Evolutionary conservation across 1,284 basidiomycete genomes (phyloP), one percentile per base, ranked within the genome.

Genomic region (Cutaneotrichosporon dermatis): DNA sequence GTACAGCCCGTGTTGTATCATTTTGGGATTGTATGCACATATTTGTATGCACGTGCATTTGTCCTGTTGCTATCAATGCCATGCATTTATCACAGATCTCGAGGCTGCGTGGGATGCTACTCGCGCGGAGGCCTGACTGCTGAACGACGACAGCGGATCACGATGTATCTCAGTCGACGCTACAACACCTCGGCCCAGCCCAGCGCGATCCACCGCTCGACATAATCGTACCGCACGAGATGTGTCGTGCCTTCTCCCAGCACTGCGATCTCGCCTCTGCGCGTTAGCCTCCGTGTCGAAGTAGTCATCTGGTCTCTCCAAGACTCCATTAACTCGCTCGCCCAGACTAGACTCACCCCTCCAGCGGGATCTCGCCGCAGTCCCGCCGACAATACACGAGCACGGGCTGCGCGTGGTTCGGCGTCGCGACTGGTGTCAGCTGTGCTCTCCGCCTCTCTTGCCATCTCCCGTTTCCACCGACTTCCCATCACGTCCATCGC

Each of bases 331-430:
- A 25, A 25, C 25, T 25, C 25, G 25, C 25, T 25, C 25, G 25
- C 25, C 25, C 5, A 3, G 4, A 12, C 3, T 8, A 25, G 25
- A 70, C 74, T 63, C 57, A 93, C 91, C 89, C 86, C 41, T 87
- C 87, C 15, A 92, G 77, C 37, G 80, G 79, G 51, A 91, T 82
- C 6, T 85, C 84, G 1, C 86, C 85, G 74, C 90, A 90, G 54
- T 83, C 81, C 55, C 82, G 79, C n/a, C 86, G 80, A 10, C 89
- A 89, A 72, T 87, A 88, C 1, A 88, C 86, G 69, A 94, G 88
- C 1, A 95, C 89, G 0, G 89, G 85, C 0, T 83, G 81, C 10
- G 82, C 80, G 66, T 83, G 85, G 69, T 92, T 87, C 2, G 92
- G 91, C 65, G 84, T 81, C 0, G 86, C 81, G 10, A 91, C 91